Conservation (phyloP, 768 basidiomycete genomes). For the Rhizopogon roseolus region DNA sequence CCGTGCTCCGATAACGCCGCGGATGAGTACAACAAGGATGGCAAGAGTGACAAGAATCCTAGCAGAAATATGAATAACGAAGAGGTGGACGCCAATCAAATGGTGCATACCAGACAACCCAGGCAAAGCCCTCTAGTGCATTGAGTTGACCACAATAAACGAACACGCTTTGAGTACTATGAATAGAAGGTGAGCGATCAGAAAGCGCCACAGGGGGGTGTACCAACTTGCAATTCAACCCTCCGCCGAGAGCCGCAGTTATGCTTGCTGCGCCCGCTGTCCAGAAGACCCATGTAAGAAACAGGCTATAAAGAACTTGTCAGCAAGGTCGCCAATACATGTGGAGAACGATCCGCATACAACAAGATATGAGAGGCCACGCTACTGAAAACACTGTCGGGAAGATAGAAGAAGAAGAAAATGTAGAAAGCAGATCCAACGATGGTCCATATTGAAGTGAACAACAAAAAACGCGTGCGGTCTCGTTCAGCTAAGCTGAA, state of each 20-base stretch:
- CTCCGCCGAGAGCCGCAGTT: slow-evolving; percentile 62
- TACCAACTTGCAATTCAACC: slow-evolving; percentile 62
- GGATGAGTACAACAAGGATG: slow-evolving; percentile 52
- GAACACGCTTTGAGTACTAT: slow-evolving; percentile 38
- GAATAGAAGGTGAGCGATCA: neutral
- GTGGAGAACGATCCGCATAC: slow-evolving; percentile 35
- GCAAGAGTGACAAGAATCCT: slow-evolving; percentile 66
- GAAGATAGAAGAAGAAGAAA: slow-evolving; percentile 47
- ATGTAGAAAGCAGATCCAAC: slow-evolving; percentile 48
- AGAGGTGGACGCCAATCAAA: neutral
- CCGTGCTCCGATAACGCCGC: slow-evolving; percentile 53
- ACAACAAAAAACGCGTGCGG: slow-evolving; percentile 63
- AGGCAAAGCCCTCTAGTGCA: slow-evolving; percentile 70
- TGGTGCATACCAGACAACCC: slow-evolving; percentile 61
- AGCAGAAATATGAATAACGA: neutral
- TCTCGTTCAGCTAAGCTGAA: slow-evolving; percentile 45
- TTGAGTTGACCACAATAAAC: slow-evolving; percentile 75
- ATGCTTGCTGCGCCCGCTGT: slow-evolving; percentile 67
- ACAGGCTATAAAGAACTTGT: slow-evolving; percentile 37
- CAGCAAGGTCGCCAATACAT: neutral
- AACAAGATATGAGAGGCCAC: slow-evolving; percentile 59
- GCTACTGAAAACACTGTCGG: slow-evolving; percentile 49
- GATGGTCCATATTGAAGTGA: slow-evolving; percentile 71
- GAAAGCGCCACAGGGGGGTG: neutral
- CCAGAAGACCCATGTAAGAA: slow-evolving; percentile 78